Base-by-base conservation (phyloP, 2,329 filamentous ascomycete genomes). In the Lachnellula hyalina region DNA sequence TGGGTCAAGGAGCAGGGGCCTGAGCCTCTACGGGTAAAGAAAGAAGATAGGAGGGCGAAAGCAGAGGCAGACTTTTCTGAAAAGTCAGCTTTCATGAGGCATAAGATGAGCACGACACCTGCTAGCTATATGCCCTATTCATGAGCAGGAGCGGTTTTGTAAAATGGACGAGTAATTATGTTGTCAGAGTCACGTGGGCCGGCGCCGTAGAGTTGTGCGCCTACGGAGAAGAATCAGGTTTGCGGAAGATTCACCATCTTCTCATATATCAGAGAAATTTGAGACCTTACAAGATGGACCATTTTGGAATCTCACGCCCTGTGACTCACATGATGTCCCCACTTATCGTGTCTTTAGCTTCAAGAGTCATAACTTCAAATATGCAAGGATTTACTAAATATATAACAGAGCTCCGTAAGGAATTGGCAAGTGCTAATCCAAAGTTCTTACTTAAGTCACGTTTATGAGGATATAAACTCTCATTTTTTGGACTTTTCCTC, bases 1-100 rank as follows among this genome's bases (percentile, higher is more conserved):
- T 83, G 79, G 78, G 74, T 81, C 55, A 70, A 70, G 49, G 64
- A 72, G 44, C 68, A 72, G 47, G 63, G 59, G 19, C 59, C 64
- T 8, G 55, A 55, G 49, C 52, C 56, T 41, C 15, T 41, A 53
- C 46, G 50, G 25, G 59, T 56, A 34, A 51, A 34, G 11, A 59
- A 57, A 32, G 60, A 58, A 35, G 53, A 32, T 6, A 57, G 56
- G 32, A 51, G 47, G 47, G 41, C 48, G 32, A 47, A 47, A 48
- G 49, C 40, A 23, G 48, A 56, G 45, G 49, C 50, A 21, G 32
- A 49, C 7, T 36, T 40, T 15, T 36, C 35, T 5, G 54, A 44
- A 38, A 52, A 52, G 23, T 28, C 46, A 12, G 49, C 54, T 4
- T 52, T 45, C 17, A 51, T 51, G 53, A 55, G 49, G 36, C 44